Base-by-base conservation (phyloP, 176 grass and related monocot genomes). In the Calamus simplicifolius region DNA sequence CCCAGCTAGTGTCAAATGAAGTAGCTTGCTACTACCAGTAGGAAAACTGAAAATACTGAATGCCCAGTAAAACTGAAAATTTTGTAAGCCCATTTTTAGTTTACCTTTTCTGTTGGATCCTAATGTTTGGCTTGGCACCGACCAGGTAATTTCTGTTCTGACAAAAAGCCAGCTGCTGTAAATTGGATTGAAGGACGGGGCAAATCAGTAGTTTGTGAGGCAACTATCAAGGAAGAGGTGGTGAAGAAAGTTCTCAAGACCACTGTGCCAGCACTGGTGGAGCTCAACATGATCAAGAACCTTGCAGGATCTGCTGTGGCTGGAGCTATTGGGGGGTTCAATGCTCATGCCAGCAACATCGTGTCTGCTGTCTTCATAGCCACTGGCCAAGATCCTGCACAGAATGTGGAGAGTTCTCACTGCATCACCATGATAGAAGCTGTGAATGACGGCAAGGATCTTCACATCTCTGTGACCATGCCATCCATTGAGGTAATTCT, bases 161-260 rank as follows among this genome's bases (percentile, higher is more conserved):
- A 98, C 63, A 98, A 98, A 73, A 98, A 98, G 49, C 75, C 93
- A 25, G 81, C 93, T 57, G 81, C 93, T 1, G 79, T 98, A 30
- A 98, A 98, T 77, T 98, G 93, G 93, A 92, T 92, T 18, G 79
- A 98, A 75, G 93, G 93, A 23, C 81, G 93, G 26, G 93, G 93
- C 51, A 98, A 92, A 50, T 98, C 93, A 18, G 87, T 98, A 10
- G 81, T 98, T 64, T 98, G 93, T 53, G 93, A 98, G 53, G 93
- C 84, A 19, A 64, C 85, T 50, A 98, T 98, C 70, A 92, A 79
- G 72, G 93, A 98, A 63, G 84, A 88, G 50, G 70, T 89, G 27
- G 93, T 98, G 55, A 98, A 70, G 31, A 92, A 87, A n/a, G 81
- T 98, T 77, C 73, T 98, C 16, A 98, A 98, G 70, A 98, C 93